These are phyloP conservation scores for Dimocarpus longan DNA, from an alignment of 345 rosid species.

Conservation along the genomic window DNA sequence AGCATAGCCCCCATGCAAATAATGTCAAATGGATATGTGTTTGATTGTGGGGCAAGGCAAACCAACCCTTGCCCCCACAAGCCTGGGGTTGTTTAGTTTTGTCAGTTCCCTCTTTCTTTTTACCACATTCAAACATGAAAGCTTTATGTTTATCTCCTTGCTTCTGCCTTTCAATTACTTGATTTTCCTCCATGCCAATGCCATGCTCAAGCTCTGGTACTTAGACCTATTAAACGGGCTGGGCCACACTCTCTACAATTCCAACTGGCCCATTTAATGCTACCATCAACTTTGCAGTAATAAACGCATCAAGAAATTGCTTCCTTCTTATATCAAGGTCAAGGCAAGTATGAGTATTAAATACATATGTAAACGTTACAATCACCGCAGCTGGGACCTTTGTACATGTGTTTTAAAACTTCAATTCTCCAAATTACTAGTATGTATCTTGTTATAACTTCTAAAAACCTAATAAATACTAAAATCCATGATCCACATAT, in stretches of 20 bases:
- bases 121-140: neutral
- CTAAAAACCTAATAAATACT: no score
- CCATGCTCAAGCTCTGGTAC: neutral
- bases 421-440: no score
- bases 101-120: constrained; percentile 27
- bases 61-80: constrained; percentile 33
- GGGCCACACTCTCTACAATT: neutral
- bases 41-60: neutral
- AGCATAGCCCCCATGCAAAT: neutral
- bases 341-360: neutral
- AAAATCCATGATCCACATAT: no score
- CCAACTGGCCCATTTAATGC: neutral
- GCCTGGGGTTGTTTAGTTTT: constrained; percentile 47
- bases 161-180: neutral
- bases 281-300: neutral
- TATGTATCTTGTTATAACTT: no score
- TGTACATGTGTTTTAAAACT: no score
- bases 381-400: neutral
- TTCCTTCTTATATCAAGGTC: no score
- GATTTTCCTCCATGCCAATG: neutral
- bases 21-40: neutral
- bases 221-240: no score
- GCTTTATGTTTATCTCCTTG: no score
- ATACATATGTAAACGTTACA: neutral
- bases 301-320: neutral